phyloP scores from a whole-genome alignment of 352 stramenopile species.

The Pythium volutum region DNA sequence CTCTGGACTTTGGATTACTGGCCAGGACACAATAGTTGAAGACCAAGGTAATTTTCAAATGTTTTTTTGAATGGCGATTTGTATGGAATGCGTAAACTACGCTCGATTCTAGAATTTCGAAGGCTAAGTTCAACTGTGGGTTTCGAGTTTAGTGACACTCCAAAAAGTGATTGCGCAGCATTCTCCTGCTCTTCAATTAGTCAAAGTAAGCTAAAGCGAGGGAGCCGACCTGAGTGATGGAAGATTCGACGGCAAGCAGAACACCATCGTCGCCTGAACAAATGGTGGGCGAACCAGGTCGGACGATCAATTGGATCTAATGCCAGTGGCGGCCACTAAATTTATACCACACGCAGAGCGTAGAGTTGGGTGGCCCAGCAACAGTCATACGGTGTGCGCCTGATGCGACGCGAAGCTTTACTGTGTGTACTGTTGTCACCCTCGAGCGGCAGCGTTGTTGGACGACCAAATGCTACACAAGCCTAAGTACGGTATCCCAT shows the following conservation, averaged over 20 bases:
- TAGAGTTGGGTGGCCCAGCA: not conserved
- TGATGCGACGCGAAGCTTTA: too few species aligned
- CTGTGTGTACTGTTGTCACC: too few species aligned
- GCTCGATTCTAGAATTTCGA: constrained; percentile 21
- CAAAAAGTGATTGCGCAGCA: constrained; percentile 5
- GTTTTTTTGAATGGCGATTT: too few species aligned
- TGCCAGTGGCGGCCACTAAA: too few species aligned
- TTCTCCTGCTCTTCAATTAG: not conserved
- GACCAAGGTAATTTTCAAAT: too few species aligned
- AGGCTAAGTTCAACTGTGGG: constrained; percentile 18
- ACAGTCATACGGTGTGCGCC: too few species aligned
- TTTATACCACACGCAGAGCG: too few species aligned
- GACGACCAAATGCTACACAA: too few species aligned
- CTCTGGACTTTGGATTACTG: constrained; percentile 6
- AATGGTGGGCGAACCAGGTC: not conserved
- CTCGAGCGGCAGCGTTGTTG: too few species aligned
- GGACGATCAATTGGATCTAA: not conserved
- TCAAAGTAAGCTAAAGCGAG: not conserved
- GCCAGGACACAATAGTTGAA: constrained; percentile 14
- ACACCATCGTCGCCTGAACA: not conserved
- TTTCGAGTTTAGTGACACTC: constrained; percentile 8
- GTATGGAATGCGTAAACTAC: constrained; percentile 8
- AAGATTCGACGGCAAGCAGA: constrained; percentile 22
- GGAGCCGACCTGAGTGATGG: constrained; percentile 4
- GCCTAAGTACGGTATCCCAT: not conserved